Base-by-base conservation (phyloP, 2,329 filamentous ascomycete species). In the Emergomyces orientalis region DNA sequence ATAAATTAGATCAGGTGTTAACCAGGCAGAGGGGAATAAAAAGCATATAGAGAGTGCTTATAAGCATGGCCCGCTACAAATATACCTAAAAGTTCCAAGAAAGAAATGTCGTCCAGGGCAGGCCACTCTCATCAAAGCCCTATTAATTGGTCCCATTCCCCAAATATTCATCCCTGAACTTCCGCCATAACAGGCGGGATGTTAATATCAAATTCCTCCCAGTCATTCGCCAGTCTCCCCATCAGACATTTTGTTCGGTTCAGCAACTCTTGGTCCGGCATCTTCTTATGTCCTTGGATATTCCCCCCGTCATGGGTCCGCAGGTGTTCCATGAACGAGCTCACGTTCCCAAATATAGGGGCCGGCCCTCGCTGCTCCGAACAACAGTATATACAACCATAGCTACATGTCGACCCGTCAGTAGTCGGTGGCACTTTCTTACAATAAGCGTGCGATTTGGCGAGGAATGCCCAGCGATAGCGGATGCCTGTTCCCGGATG, bases 131-230 rank as follows among this genome's bases (percentile, higher is more conserved):
- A 34, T 34, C 30, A 54, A 11, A 54, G 9, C 5, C 19, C 2
- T 27, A 8, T 25, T 7, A 41, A 25, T n/a, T n/a, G 4, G n/a
- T 17, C 19, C 13, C 25, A 59, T 52, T 30, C 34, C 25, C 54
- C 9, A 19, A 47, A 61, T 13, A 19, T 27, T 22, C 59, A 22
- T 39, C 61, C n/a, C 64, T 63, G 41, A 27, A 63, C 62, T 59
- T 65, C 63, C n/a, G 57, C 54, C 13, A 64, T 51, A 25, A 45
- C 30, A n/a, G 75, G 74, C 58, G 71, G 73, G 51, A 81, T 72
- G 66, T 80, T 80, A 56, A 82, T 73, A 69, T 81, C 79, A 68
- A 80, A 81, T 41, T 77, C 74, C 66, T 80, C 79, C 14, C 69
- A 67, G 19, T 72, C 69, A 0, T 65, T 66, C 9, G 78, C 78